A percentile compares a stretch with the other conserved stretches of the same genome.
phyloP scores from a whole-genome alignment of 2,329 filamentous ascomycete species.

The Zasmidium cellare region DNA sequence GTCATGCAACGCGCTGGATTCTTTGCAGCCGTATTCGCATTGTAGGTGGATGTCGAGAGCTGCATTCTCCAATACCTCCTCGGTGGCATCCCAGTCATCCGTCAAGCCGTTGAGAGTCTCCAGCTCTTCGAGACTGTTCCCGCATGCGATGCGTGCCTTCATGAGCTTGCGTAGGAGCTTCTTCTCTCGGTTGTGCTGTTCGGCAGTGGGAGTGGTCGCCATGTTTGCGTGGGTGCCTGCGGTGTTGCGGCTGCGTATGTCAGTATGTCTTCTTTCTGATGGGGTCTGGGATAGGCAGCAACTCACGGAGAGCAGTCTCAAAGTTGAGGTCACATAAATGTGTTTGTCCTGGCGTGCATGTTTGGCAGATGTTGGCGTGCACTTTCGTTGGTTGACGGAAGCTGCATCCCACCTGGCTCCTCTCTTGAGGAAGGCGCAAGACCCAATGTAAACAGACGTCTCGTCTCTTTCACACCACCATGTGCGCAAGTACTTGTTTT shows the following conservation, averaged over 20 bases:
- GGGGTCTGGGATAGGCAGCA: neutral
- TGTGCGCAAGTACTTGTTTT: too few species aligned
- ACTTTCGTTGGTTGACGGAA: neutral
- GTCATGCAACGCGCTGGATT: slow-evolving; percentile 10
- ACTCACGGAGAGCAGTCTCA: too few species aligned
- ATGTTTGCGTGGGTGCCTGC: too few species aligned
- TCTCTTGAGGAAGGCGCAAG: neutral
- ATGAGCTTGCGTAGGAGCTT: slow-evolving; percentile 6
- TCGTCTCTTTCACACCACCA: neutral
- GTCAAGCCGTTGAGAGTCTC: slow-evolving; percentile 9
- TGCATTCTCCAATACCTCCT: neutral
- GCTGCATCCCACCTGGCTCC: neutral
- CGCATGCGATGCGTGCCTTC: slow-evolving; percentile 8
- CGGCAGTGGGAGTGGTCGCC: neutral
- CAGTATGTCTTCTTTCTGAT: neutral
- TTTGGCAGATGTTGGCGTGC: neutral
- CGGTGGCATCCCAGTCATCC: slow-evolving; percentile 10
- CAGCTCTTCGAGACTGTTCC: slow-evolving; percentile 9
- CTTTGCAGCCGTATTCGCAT: slow-evolving; percentile 13
- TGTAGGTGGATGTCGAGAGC: slow-evolving; percentile 13
- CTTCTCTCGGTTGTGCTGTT: neutral
- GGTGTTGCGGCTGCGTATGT: neutral
- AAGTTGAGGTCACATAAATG: neutral
- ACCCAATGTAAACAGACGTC: neutral
- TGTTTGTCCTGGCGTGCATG: neutral